Evolutionary conservation across 2,329 filamentous ascomycete species (phyloP), one percentile per base, ranked within the genome.

Genomic region (Fusarium miscanthi): DNA sequence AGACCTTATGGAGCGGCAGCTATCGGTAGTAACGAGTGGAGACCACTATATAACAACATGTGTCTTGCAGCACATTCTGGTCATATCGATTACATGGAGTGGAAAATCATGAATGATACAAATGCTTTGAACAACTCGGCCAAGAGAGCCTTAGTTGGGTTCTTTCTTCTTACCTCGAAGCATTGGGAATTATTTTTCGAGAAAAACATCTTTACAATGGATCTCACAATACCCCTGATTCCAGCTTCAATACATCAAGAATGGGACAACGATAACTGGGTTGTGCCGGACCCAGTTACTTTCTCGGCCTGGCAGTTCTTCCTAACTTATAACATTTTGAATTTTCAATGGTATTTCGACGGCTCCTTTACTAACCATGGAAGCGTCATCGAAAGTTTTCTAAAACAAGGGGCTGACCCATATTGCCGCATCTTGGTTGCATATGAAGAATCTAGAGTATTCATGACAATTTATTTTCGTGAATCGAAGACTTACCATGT

Each of bases 301-400:
- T 43, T 43, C 3, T 43, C 41, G 1, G 6, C 23, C 23, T 58
- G 54, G 14, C 54, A 58, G 4, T 38, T 30, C 13, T 58, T 19
- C 14, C 2, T 58, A 3, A 5, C 0, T 11, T 4, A 21, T 31
- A 2, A 9, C 3, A 19, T 40, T 33, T 8, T 19, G 14, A 27
- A n/a, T 4, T 13, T 1, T 2, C 0, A 5, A 1, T 16, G 10
- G 16, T 2, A 4, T 12, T 7, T 3, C 3, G 4, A 14, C 13
- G 12, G 11, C 16, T 5, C 5, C 31, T 0, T 4, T 30, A 0
- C 3, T 8, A 7, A 38, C 6, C 27, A 2, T 5, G 40, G n/a
- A 13, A 17, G 30, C 1, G 2, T 57, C 4, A n/a, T 57, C 3
- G 40, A 45, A 11, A 30, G n/a, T 4, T 57, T 57, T 57, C 4